Base-by-base conservation (phyloP, 164 flowering plant genomes). In the Nelumbo lutea region DNA sequence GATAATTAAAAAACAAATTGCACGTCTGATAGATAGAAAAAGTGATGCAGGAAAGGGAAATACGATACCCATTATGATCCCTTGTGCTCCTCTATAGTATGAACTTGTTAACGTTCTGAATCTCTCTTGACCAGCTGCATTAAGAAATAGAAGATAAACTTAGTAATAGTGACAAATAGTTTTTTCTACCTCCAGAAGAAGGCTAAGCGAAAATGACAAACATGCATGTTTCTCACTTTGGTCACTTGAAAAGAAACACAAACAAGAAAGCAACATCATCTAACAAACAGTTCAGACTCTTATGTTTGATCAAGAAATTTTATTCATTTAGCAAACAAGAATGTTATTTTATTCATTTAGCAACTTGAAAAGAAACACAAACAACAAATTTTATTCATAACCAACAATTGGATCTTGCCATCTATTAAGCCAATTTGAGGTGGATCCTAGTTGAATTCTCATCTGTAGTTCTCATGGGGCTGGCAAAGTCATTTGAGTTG, bases 101-200 rank as follows among this genome's bases (percentile, higher is more conserved):
- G 92, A 87, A 64, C 89, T 85, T 10, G 91, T 87, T 66, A 87
- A 65, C 57, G 92, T 86, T 76, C 93, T 79, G 68, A 88, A 88
- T 72, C 93, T 81, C 68, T 86, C 93, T 76, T 88, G 92, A 57
- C 92, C 92, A 79, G 90, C 92, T 88, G 84, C 80, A 81, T 15
- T 42, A 77, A 15, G n/a, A 81, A 41, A 53, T 5, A 52, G 40
- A 5, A n/a, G 9, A 42, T 53, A 53, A 11, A 53, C 57, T 11
- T 9, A 2, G 11, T 53, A 11, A 1, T 53, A 2, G 13, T 53
- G n/a, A 53, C 57, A 2, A 53, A 46, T 4, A 53, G 14, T 53
- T 15, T 53, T 13, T 3, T 53, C 57, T 53, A 13, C 15, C 57
- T 53, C 11, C 14, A 11, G 14, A 53, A 3, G 48, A 46, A 4